Conservation (phyloP, 2,329 filamentous ascomycete species). For the Alternaria sp. region DNA sequence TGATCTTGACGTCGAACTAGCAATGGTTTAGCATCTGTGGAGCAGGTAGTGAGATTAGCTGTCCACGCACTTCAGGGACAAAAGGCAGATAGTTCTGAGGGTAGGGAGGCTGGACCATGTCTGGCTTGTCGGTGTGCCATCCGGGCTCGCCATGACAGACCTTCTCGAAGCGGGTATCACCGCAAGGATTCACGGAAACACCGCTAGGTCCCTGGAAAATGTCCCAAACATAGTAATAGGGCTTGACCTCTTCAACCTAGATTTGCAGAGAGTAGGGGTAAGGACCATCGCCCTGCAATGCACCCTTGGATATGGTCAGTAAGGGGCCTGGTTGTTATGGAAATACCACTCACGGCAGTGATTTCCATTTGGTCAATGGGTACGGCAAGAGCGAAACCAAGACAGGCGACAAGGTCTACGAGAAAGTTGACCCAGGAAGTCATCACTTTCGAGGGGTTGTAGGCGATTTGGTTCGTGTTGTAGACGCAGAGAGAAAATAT, state of each 20-base stretch:
- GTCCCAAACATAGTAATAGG: conserved; percentile 2
- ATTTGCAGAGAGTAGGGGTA: conserved; percentile 13
- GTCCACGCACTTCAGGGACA: neutral
- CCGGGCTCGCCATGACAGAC: conserved; percentile 5
- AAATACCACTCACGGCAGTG: neutral
- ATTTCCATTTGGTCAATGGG: neutral
- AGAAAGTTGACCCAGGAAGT: neutral
- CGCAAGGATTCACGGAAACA: conserved; percentile 7
- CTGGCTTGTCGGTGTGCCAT: conserved; percentile 3
- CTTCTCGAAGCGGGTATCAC: conserved; percentile 5
- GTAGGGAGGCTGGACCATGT: conserved; percentile 1
- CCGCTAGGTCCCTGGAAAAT: conserved; percentile 12
- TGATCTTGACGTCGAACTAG: neutral
- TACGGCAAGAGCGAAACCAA: conserved; percentile 2
- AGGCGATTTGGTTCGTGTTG: too few relatives aligned
- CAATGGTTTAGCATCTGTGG: neutral
- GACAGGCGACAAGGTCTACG: neutral
- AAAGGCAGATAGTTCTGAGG: conserved; percentile 1
- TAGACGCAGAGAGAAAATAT: neutral
- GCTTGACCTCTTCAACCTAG: neutral
- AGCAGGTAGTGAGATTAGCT: neutral
- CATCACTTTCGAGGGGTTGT: neutral
- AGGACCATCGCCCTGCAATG: neutral
- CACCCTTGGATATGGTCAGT: neutral
- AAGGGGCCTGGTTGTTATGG: neutral